phyloP scores from a whole-genome alignment of 2,329 filamentous ascomycete species.

The Truncatella angustata region DNA sequence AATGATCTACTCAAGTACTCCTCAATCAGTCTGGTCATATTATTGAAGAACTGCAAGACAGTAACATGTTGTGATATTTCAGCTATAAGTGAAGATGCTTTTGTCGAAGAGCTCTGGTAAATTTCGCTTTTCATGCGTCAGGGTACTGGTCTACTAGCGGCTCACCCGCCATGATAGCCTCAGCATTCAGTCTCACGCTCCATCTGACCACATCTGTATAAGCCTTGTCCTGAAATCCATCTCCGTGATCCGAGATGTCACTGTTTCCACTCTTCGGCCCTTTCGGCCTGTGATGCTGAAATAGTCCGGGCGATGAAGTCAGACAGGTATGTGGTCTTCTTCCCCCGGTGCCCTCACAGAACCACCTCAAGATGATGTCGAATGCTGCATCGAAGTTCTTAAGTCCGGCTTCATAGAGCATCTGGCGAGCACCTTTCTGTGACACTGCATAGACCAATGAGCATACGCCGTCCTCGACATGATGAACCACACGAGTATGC shows the following conservation, averaged over 20 bases:
- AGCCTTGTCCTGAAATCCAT: not conserved
- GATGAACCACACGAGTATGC: slow-evolving; percentile 45
- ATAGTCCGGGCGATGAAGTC: slow-evolving; percentile 39
- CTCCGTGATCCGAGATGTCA: slow-evolving; percentile 31
- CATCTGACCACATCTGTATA: slow-evolving; percentile 30
- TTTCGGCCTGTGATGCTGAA: slow-evolving; percentile 41
- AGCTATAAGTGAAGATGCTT: too few relatives aligned
- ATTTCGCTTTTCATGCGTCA: too few relatives aligned
- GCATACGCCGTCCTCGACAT: slow-evolving; percentile 35
- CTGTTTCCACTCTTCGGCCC: slow-evolving; percentile 33
- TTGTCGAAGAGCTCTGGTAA: too few relatives aligned
- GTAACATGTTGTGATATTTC: too few relatives aligned
- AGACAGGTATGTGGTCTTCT: slow-evolving; percentile 37
- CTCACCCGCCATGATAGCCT: not conserved
- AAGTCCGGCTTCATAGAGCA: slow-evolving; percentile 42
- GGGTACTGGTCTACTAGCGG: not conserved
- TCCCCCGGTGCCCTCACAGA: slow-evolving; percentile 39
- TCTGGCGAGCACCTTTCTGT: slow-evolving; percentile 36
- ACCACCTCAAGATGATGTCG: slow-evolving; percentile 44
- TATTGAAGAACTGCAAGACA: too few relatives aligned
- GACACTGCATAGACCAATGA: slow-evolving; percentile 44
- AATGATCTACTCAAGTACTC: too few relatives aligned
- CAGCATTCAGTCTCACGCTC: slow-evolving; percentile 32
- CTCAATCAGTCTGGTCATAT: too few relatives aligned
- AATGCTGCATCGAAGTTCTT: slow-evolving; percentile 36